Base-by-base conservation (phyloP, 495 filamentous ascomycete genomes). In the Neurospora sp. region DNA sequence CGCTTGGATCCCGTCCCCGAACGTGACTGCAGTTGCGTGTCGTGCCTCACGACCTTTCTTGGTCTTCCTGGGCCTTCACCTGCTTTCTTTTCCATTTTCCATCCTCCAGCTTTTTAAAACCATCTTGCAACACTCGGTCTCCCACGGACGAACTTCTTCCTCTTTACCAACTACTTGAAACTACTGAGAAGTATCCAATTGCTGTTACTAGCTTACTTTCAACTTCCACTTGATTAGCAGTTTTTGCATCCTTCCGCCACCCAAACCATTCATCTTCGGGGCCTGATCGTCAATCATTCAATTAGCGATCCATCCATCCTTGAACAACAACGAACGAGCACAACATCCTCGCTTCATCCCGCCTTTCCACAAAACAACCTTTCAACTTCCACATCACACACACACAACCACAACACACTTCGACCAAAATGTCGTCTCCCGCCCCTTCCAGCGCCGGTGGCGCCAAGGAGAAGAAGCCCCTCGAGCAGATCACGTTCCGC, bases 401-500 rank as follows among this genome's bases (percentile, higher is more conserved):
- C 18, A 16, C 49, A 39, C 42, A 76, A 11, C n/a, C 6, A 37
- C 3, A 16, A 39, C n/a, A 70, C 49, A 71, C 7, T 39, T 23
- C 70, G n/a, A 41, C 71, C 66, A 77, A 60, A 60, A 89, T 92
- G 85, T 88, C 91, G 23, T 90, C 90, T 40, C 91, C 85, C 84
- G 78, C 79, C 35, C 84, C 88, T 49, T 86, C 91, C 27, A 87
- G 87, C 76, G 80, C 84, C 39, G 78, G 76, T 70, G 77, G 77
- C 39, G 70, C 85, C 71, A 86, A 88, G 40, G 74, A 74, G 76
- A 90, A 88, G 81, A 86, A 85, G 82, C 86, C 80, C 41, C 83
- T 84, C 72, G 92, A 94, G 79, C 93, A 95, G 82, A 92, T 97
- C 79, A 92, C 93, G 41, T 98, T 98, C 86, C 90, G 92, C 74